These are phyloP conservation scores for Colletotrichum viniferum DNA, from an alignment of 2,329 filamentous ascomycete species.

Conservation along the genomic window DNA sequence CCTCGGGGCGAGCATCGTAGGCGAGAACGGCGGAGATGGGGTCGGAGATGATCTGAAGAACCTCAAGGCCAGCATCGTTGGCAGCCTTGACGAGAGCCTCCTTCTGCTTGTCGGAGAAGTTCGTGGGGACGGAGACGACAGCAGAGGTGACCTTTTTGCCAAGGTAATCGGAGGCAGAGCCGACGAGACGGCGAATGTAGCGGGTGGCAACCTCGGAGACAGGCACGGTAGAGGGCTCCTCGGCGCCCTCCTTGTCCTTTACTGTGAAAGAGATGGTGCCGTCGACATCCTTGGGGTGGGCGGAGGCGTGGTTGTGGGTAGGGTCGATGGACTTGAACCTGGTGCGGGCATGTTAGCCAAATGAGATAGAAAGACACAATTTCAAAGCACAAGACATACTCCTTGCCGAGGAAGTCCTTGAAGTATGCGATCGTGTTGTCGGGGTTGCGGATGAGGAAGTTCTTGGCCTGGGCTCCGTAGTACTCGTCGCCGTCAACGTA, in stretches of 20 bases:
- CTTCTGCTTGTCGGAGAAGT: slow-evolving; percentile 89
- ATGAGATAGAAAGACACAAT: neutral
- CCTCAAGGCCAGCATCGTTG: slow-evolving; percentile 80
- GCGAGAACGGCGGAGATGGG: slow-evolving; percentile 87
- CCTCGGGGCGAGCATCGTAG: slow-evolving; percentile 85
- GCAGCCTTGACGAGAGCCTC: slow-evolving; percentile 79
- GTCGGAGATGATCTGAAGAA: slow-evolving; percentile 92
- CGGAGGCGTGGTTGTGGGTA: slow-evolving; percentile 90
- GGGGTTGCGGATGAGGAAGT: slow-evolving; percentile 89
- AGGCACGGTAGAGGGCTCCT: slow-evolving; percentile 68
- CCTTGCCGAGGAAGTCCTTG: slow-evolving; percentile 92
- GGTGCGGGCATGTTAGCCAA: slow-evolving; percentile 23
- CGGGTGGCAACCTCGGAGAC: slow-evolving; percentile 84
- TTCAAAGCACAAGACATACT: slow-evolving; percentile 60
- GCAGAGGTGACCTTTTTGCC: slow-evolving; percentile 94
- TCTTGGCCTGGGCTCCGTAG: slow-evolving; percentile 93
- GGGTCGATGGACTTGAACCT: slow-evolving; percentile 96
- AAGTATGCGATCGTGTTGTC: slow-evolving; percentile 95
- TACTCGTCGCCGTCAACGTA: slow-evolving; percentile 97
- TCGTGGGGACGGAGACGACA: slow-evolving; percentile 91
- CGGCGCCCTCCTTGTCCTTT: slow-evolving; percentile 72
- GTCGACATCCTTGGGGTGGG: slow-evolving; percentile 80
- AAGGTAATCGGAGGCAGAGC: slow-evolving; percentile 87
- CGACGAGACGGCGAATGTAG: slow-evolving; percentile 80
- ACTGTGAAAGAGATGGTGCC: slow-evolving; percentile 81